phyloP scores from a whole-genome alignment of 371 early-diverging fungal species.

The Nematocida parisii region DNA sequence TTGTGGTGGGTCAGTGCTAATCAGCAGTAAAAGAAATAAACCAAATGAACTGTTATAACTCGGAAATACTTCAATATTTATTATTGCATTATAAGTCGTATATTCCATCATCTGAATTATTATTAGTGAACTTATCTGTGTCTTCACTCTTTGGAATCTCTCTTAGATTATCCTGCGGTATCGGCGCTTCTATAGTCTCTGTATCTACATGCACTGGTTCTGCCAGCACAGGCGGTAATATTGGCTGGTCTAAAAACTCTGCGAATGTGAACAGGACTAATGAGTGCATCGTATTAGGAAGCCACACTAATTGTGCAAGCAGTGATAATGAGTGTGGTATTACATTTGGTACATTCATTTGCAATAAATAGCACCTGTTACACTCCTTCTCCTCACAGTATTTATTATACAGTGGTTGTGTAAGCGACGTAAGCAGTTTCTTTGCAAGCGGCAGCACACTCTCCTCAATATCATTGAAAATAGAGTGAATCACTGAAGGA shows the following conservation, averaged over 20 bases:
- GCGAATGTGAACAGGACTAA: neutral
- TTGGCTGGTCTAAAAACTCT: neutral
- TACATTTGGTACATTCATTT: neutral
- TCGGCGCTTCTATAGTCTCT: too few species aligned
- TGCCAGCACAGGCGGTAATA: too few species aligned
- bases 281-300: slow-evolving; percentile 4
- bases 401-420: neutral
- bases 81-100: too few species aligned
- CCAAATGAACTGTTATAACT: too few species aligned
- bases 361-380: slow-evolving; percentile 29
- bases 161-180: too few species aligned
- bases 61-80: too few species aligned
- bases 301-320: slow-evolving; percentile 24
- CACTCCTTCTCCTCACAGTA: slow-evolving; percentile 11
- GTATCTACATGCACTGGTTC: too few species aligned
- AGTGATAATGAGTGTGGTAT: neutral
- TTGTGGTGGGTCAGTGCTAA: too few species aligned
- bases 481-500: slow-evolving; percentile 2
- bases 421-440: neutral
- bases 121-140: too few species aligned
- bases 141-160: too few species aligned
- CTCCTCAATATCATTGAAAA: slow-evolving; percentile 14
- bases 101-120: too few species aligned
- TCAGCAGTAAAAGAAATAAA: too few species aligned
- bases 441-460: slow-evolving; percentile 1